A percentile compares a stretch with the other conserved stretches of the same genome.
Evolutionary conservation across 2,329 filamentous ascomycete genomes (phyloP).

Genomic region (Pseudogymnoascus destructans): DNA sequence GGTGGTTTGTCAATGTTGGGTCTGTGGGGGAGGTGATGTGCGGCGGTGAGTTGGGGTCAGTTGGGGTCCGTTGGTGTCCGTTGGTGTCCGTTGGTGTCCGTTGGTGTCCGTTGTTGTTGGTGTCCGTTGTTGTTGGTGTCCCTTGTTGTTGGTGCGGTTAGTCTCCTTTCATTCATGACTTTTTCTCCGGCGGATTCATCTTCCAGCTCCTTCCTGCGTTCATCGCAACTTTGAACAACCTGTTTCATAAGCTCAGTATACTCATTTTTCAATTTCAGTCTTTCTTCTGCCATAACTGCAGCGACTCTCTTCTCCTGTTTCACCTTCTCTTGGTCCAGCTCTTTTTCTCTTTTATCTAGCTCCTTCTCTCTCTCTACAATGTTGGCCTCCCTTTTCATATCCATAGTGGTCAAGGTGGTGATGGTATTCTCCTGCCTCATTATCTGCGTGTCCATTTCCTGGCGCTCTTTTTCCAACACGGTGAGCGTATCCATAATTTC

Average conservation of each 20-base stretch:
- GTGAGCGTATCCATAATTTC: conserved; percentile 10
- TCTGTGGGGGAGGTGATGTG: neutral
- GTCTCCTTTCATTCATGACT: neutral
- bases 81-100: no score
- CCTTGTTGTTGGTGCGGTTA: neutral
- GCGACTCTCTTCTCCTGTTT: conserved; percentile 13
- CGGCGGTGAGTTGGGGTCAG: no score
- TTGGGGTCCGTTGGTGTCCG: no score
- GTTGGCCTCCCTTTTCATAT: conserved; percentile 9
- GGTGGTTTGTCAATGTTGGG: neutral
- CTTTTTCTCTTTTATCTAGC: conserved; percentile 9
- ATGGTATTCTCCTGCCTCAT: conserved; percentile 11
- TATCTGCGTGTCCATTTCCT: conserved; percentile 11
- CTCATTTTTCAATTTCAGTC: neutral
- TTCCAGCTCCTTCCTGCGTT: neutral
- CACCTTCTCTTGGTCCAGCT: conserved; percentile 12
- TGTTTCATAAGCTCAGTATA: neutral
- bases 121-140: no score
- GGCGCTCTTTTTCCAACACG: conserved; percentile 9
- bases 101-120: no score
- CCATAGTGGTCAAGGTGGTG: conserved; percentile 9
- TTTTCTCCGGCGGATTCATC: neutral
- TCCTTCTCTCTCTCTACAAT: neutral
- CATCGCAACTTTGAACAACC: neutral
- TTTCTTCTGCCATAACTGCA: neutral